Base-by-base conservation (phyloP, 176 grass and related monocot genomes). In the Cenchrus americanus region DNA sequence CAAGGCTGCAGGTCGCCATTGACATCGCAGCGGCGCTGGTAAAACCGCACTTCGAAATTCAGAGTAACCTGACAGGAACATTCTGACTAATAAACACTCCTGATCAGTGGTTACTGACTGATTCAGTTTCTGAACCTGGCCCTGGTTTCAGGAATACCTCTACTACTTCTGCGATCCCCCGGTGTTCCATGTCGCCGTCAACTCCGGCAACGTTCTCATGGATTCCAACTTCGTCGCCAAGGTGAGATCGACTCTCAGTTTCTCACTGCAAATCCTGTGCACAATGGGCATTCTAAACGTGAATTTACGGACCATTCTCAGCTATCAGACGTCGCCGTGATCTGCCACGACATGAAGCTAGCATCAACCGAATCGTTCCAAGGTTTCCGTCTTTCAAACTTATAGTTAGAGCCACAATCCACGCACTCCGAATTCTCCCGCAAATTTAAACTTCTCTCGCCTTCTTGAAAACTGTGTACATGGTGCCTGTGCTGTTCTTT, bases 21-120 rank as follows among this genome's bases (percentile, higher is more conserved):
- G 96, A 95, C 53, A 78, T 98, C 50, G 96, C 93, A n/a, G 91
- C 96, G 81, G 96, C 96, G 44, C 82, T 98, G 93, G 96, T 98
- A 88, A 13, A 2, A 13, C 11, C n/a, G 19, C 54, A 77, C 32
- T n/a, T 65, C 0, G 47, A 2, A 66, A 41, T 41, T 54, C 64
- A 66, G 32, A 17, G 1, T 43, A 7, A 43, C 3, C 4, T 43
- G 42, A 7, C 42, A 43, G 42, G 42, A 43, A 43, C 3, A 43
- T 43, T 43, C 42, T 5, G 42, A 43, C 7, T 7, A 43, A 43
- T n/a, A n/a, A n/a, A 0, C 42, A 5, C 42, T 43, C 42, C 42
- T 44, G 42, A 6, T 44, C 7, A 44, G 8, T 8, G 42, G 42
- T 44, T 8, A 8, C 46, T 48, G 46, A 48, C 2, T 48, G 13